phyloP scores from a whole-genome alignment of 2,329 filamentous ascomycete species.

The Hymenotorrendiella dingleyae region DNA sequence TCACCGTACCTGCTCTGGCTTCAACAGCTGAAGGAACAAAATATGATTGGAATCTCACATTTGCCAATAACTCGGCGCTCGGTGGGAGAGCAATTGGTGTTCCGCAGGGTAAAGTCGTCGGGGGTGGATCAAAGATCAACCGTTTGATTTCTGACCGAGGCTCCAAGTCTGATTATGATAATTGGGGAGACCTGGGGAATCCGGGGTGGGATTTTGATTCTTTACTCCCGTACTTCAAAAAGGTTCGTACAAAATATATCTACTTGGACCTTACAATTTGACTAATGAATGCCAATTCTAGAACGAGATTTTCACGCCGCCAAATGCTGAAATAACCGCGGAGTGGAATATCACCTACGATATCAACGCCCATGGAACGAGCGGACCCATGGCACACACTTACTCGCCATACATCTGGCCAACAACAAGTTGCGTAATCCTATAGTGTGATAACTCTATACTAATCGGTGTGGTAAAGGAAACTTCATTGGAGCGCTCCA shows the following conservation, averaged over 20 bases:
- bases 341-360: not conserved
- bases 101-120: not conserved
- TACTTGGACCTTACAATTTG: no score
- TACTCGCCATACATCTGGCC: not conserved
- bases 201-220: not conserved
- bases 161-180: not conserved
- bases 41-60: not conserved
- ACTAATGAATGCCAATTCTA: no score
- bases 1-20: not conserved
- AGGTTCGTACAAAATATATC: no score
- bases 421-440: not conserved
- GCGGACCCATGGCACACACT: not conserved
- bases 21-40: not conserved
- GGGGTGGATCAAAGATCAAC: not conserved
- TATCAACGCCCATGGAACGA: not conserved
- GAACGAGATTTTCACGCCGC: not conserved
- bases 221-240: slow-evolving; percentile 6
- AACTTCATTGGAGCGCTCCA: not conserved
- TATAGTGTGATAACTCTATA: no score
- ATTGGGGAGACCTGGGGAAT: slow-evolving; percentile 1
- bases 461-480: not conserved
- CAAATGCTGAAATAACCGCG: not conserved
- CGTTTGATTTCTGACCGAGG: slow-evolving; percentile 1
- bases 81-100: not conserved
- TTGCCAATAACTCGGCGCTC: not conserved